Evolutionary conservation across 441 rosid species (phyloP), one percentile per base, ranked within the genome.

Genomic region (Metrosideros polymorpha): DNA sequence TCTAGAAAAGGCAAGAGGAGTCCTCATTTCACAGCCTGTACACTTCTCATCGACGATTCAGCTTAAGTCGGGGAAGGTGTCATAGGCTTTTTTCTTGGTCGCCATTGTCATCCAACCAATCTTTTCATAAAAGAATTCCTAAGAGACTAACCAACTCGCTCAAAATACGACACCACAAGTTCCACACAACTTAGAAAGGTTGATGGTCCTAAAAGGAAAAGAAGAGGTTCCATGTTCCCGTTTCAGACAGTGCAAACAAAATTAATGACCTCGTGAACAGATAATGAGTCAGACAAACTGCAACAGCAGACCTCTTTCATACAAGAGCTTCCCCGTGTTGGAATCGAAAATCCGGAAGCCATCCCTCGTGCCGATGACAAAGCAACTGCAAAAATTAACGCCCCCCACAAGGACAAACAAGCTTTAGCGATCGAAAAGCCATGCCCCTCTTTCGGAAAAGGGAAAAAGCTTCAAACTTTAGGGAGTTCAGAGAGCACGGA

Each of bases 321-420:
- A 97, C 77, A 95, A 93, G 91, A 96, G 97, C 88, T 95, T 94
- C 55, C 98, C 98, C 10, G 97, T 92, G 66, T 90, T 93, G 53
- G 99, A 93, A 90, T 97, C 98, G 91, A 92, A 94, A 54, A 95
- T 89, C 90, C 91, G 93, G 91, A 97, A 93, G 43, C 97, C 94
- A 88, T 93, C 93, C 85, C 88, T 92, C 49, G 94, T 93, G 88
- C 97, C 93, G 30, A 97, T 85, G 45, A 96, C 95, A 85, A 96
- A 95, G 59, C 93, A 95, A 92, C 98, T 96, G 87, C 87, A 84
- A 87, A 87, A 84, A 49, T 51, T 32, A 24, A 76, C 82, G 82
- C 82, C 63, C 63, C 63, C 63, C 63, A 12, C 63, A 29, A 50
- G 2, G 5, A 52, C 15, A 47, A 27, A n/a, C 84, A 32, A 83